Evolutionary conservation across 2,329 filamentous ascomycete species (phyloP).

Genomic region (Botryotinia convoluta): DNA sequence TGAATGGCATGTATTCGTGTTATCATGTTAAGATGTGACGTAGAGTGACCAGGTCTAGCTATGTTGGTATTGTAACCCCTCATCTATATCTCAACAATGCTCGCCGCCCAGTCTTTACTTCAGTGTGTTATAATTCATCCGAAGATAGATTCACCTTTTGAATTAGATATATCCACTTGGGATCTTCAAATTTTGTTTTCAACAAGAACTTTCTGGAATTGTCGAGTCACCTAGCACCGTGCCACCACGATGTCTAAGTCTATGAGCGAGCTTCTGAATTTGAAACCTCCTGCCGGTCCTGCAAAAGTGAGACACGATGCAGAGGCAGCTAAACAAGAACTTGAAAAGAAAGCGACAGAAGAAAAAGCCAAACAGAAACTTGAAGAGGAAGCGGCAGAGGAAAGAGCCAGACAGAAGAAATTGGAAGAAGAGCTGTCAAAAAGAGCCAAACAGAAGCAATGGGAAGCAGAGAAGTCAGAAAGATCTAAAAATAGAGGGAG

Average conservation of each 20-base stretch:
- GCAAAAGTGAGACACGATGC: not conserved
- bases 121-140: not conserved
- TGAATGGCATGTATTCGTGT: not conserved
- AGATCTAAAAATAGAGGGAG: not conserved
- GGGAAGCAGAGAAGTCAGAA: no score
- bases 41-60: not conserved
- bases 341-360: no score
- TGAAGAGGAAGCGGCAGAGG: not conserved
- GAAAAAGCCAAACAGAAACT: not conserved
- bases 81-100: not conserved
- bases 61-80: not conserved
- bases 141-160: not conserved
- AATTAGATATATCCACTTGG: not conserved
- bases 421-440: not conserved
- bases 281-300: not conserved
- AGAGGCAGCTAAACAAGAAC: no score
- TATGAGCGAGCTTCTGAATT: not conserved
- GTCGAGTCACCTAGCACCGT: not conserved
- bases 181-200: not conserved
- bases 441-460: not conserved
- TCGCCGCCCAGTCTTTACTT: not conserved
- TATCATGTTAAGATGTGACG: not conserved
- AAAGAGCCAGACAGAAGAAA: not conserved
- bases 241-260: no score
- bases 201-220: not conserved